These are phyloP conservation scores for Globisporangium canariense DNA, from an alignment of 352 stramenopile species.

Conservation along the genomic window DNA sequence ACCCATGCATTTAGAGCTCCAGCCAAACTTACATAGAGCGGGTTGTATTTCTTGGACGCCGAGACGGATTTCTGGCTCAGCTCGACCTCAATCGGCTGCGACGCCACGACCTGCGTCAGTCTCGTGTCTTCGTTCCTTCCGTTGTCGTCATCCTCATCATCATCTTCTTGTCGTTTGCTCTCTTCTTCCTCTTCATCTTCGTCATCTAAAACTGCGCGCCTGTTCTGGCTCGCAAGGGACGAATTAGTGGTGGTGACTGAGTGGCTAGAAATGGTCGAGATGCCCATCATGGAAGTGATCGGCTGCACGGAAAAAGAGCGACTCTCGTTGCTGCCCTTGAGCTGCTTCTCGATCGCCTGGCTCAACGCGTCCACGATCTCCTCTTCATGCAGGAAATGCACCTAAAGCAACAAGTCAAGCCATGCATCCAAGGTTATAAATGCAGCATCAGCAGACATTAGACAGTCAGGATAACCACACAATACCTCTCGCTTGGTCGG, in stretches of 20 bases:
- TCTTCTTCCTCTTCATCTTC: constrained; percentile 36
- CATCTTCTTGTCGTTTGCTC: constrained; percentile 13
- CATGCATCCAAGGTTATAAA: too few species aligned
- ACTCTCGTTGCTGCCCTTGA: constrained; percentile 89
- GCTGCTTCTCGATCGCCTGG: constrained; percentile 70
- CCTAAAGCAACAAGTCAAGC: constrained; percentile 24
- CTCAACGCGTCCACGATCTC: constrained; percentile 83
- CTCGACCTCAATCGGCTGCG: constrained; percentile 50
- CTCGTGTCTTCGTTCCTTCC: constrained; percentile 6
- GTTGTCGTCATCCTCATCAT: constrained; percentile 18
- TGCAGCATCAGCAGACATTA: neutral
- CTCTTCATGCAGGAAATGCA: constrained; percentile 96
- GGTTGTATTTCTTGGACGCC: constrained; percentile 70
- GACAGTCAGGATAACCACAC: neutral
- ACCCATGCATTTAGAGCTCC: neutral
- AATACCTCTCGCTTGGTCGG: constrained; percentile 94
- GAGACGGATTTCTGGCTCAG: constrained; percentile 52
- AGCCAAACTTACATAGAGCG: constrained; percentile 40
- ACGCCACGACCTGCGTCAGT: constrained; percentile 11
- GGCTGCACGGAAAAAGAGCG: constrained; percentile 89
- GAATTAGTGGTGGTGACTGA: constrained; percentile 3
- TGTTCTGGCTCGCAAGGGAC: constrained; percentile 16
- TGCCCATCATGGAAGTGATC: constrained; percentile 62
- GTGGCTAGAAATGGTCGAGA: constrained; percentile 11
- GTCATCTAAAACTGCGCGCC: constrained; percentile 27